Conservation (phyloP, 306 rosid species). For the Lablab purpureus region DNA sequence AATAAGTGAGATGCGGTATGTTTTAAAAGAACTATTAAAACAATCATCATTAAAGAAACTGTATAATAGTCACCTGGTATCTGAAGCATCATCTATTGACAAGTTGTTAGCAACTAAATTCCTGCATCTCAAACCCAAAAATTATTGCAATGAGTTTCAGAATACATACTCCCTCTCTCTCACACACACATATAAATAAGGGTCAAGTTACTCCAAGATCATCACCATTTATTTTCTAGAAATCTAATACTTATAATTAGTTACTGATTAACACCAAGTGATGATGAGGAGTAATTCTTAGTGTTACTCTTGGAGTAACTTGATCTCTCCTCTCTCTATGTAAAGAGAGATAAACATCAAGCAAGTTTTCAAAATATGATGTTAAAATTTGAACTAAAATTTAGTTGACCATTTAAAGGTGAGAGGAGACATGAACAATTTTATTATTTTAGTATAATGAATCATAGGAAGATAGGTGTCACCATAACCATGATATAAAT, state of each 20-base stretch:
- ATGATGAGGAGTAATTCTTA: too few relatives aligned
- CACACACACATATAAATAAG: too few relatives aligned
- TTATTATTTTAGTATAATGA: not conserved
- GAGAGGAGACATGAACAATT: not conserved
- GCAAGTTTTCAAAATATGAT: not conserved
- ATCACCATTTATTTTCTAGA: too few relatives aligned
- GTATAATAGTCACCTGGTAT: slow-evolving; percentile 61
- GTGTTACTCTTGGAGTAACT: too few relatives aligned
- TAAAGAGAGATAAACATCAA: not conserved
- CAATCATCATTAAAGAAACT: not conserved
- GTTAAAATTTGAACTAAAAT: not conserved
- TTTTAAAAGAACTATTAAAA: not conserved
- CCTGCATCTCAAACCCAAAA: slow-evolving; percentile 56
- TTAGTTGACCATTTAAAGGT: not conserved
- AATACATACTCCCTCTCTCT: too few relatives aligned
- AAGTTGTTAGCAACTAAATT: slow-evolving; percentile 85
- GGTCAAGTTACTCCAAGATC: too few relatives aligned
- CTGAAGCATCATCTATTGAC: slow-evolving; percentile 51
- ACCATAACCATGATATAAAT: not conserved
- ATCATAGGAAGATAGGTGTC: not conserved
- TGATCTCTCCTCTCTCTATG: too few relatives aligned
- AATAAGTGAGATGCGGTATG: not conserved
- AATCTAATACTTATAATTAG: too few relatives aligned
- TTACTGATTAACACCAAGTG: too few relatives aligned
- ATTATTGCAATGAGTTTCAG: slow-evolving; percentile 34